Evolutionary conservation across 2,329 filamentous ascomycete genomes (phyloP).

Genomic region (Thielaviopsis musarum): DNA sequence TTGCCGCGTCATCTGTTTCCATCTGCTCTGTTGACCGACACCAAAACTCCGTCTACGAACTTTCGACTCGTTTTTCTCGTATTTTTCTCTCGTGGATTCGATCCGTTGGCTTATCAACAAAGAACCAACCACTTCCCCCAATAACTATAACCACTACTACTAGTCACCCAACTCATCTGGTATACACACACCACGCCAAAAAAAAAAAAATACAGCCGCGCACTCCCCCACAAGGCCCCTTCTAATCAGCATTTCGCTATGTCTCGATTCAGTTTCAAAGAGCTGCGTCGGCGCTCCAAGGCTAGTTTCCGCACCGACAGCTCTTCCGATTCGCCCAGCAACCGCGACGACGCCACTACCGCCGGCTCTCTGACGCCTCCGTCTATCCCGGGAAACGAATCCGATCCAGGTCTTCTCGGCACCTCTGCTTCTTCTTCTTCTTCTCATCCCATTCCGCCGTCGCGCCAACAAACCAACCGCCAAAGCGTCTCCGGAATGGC

Average conservation of each 20-base stretch:
- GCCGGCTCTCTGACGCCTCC: conserved; percentile 61
- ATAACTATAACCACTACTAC: background rate
- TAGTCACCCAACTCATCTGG: background rate
- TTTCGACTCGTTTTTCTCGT: background rate
- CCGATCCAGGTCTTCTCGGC: conserved; percentile 38
- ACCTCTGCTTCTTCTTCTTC: background rate
- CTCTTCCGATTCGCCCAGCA: conserved; percentile 41
- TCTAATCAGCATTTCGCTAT: background rate
- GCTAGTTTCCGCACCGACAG: conserved; percentile 53
- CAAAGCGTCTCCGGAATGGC: conserved; percentile 49
- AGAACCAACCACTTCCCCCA: background rate
- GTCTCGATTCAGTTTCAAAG: conserved; percentile 32
- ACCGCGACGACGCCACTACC: conserved; percentile 42
- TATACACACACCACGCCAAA: conserved; percentile 32
- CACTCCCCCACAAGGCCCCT: background rate
- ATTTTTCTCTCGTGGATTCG: background rate
- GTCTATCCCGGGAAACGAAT: conserved; percentile 44
- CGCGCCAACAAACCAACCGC: conserved; percentile 19
- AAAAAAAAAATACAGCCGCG: conserved; percentile 36
- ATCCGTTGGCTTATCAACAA: background rate
- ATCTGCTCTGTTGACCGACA: no score
- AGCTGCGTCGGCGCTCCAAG: conserved; percentile 59
- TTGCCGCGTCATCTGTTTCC: background rate
- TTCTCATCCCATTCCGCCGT: background rate
- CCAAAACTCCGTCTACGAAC: background rate